Evolutionary conservation across 2,329 filamentous ascomycete genomes (phyloP).

Genomic region (Colletotrichum sp.): DNA sequence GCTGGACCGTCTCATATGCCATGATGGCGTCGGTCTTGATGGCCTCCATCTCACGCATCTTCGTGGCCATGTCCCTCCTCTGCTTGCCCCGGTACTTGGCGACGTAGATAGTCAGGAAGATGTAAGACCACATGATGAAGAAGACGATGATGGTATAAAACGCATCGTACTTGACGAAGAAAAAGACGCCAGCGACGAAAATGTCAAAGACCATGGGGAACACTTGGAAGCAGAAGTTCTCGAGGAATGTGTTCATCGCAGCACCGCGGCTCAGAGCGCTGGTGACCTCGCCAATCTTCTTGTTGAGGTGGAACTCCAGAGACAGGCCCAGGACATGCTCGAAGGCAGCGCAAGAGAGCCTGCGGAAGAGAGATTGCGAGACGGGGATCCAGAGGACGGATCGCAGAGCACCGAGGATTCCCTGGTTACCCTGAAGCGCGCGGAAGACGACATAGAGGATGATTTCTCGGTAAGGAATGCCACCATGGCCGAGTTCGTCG

Average conservation of each 20-base stretch:
- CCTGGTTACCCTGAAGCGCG: conserved; percentile 50
- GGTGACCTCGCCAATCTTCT: conserved; percentile 56
- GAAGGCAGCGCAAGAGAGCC: conserved; percentile 49
- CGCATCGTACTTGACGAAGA: conserved; percentile 49
- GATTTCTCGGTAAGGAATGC: conserved; percentile 46
- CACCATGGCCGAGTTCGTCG: conserved; percentile 42
- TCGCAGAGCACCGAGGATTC: conserved; percentile 44
- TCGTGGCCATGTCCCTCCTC: conserved; percentile 47
- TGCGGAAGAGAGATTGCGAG: conserved; percentile 46
- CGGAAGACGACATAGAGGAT: conserved; percentile 49
- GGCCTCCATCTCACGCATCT: conserved; percentile 50
- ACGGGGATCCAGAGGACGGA: conserved; percentile 54
- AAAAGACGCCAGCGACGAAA: conserved; percentile 50
- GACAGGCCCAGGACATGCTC: conserved; percentile 52
- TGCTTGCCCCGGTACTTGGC: conserved; percentile 50
- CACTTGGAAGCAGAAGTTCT: conserved; percentile 52
- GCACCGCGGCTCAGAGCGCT: conserved; percentile 53
- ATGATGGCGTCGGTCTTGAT: conserved; percentile 49
- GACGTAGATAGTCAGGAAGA: conserved; percentile 56
- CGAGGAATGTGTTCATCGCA: conserved; percentile 54
- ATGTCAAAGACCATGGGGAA: conserved; percentile 57
- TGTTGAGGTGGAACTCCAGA: conserved; percentile 56
- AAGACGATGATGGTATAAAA: conserved; percentile 55
- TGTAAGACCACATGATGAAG: conserved; percentile 53
- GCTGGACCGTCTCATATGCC: conserved; percentile 64